Evolutionary conservation across 1,139 yeast genomes (phyloP), one percentile per base, ranked within the genome.

Genomic region (Saccharomyces hybrid): DNA sequence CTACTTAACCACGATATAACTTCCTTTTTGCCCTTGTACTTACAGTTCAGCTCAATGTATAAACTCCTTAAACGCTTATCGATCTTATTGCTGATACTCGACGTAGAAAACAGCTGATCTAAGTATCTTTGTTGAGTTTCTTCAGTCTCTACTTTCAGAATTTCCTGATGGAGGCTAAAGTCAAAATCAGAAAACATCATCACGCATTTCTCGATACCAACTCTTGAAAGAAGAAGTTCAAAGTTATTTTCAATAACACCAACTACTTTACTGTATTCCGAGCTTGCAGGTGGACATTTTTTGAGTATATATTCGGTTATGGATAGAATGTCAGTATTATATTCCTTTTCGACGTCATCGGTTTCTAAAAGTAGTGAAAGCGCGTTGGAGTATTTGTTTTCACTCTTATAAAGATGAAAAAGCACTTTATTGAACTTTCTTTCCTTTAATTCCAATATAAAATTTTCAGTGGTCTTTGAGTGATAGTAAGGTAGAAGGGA

Each of bases 401-500:
- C 81, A 0, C 79, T 71, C 48, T 78, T 72, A 66, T 83, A 88
- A 2, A 86, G 65, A 49, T 76, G 73, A 57, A 84, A 78, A 31
- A 90, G 72, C 0, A 84, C 93, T 51, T 77, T 72, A 60, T 75
- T 78, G 65, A 79, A 86, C 27, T 77, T 73, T 2, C 81, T 84
- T 32, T 78, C 76, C 52, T 76, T 75, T 42, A 88, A 71, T 55
- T 78, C 72, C n/a, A 76, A 73, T 8, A 84, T 69, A 48, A 87
- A 70, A 0, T 73, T 72, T 31, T 71, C 63, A 1, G 56, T 32
- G 59, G 82, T 78, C 1, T 76, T 72, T 0, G 90, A 88, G 52
- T 78, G 81, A 65, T 83, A 84, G 3, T 76, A 72, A 0, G 91
- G 79, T 3, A 90, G 68, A 16, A 90, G 65, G 50, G 88, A 78